phyloP scores from a whole-genome alignment of 345 rosid species.

The Tarenaya hassleriana region DNA sequence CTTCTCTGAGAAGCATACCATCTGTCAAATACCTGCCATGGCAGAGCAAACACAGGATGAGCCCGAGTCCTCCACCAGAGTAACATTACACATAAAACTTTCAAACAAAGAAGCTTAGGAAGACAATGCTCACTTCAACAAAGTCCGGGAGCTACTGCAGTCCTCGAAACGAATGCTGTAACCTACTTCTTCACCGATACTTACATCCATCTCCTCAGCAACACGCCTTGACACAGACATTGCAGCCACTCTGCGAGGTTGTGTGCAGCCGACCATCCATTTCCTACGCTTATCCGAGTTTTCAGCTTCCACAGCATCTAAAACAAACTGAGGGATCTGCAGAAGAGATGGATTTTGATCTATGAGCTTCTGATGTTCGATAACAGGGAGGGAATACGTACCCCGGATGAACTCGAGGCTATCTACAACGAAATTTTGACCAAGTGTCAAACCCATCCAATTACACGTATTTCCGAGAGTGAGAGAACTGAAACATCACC shows the following conservation, averaged over 20 bases:
- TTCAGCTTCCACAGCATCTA: conserved; percentile 81
- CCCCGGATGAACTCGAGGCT: too few relatives aligned
- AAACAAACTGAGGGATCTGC: conserved; percentile 96
- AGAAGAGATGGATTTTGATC: conserved; percentile 25
- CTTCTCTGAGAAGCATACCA: conserved; percentile 98
- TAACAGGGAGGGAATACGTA: too few relatives aligned
- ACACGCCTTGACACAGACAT: conserved; percentile 99
- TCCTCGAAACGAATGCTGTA: conserved; percentile 97
- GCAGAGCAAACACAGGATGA: not conserved
- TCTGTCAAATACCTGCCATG: conserved; percentile 82
- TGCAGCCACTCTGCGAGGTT: conserved; percentile 98
- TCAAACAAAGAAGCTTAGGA: not conserved
- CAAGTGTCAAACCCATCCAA: not conserved
- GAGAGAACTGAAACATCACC: conserved; percentile 36
- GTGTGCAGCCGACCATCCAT: conserved; percentile 91
- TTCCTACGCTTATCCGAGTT: conserved; percentile 68
- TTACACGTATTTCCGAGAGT: not conserved
- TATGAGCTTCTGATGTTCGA: not conserved
- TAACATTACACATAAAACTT: not conserved
- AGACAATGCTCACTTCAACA: conserved; percentile 61
- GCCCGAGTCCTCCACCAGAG: not conserved
- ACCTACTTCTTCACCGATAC: conserved; percentile 97
- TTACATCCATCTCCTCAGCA: conserved; percentile 99
- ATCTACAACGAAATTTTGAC: not conserved
- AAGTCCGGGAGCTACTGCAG: conserved; percentile 76